A percentile compares a stretch with the other conserved stretches of the same genome.
Evolutionary conservation across 257 asterid genomes (phyloP).

Genomic region (Vinca minor): DNA sequence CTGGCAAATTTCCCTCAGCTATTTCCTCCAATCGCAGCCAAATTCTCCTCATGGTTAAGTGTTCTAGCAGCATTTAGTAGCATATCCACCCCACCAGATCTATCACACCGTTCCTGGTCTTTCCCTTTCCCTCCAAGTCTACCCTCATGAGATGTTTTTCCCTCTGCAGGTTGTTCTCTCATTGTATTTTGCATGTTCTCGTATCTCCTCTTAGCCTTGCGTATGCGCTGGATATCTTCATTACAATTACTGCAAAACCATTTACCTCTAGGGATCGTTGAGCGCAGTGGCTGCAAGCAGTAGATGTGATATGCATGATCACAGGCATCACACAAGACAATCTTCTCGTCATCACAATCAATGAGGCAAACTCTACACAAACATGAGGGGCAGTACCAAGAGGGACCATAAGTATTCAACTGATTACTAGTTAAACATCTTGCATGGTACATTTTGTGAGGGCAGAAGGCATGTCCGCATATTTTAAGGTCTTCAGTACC

Average conservation of each 20-base stretch:
- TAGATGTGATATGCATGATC: slow-evolving; percentile 80
- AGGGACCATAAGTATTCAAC: slow-evolving; percentile 42
- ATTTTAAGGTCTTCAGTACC: slow-evolving; percentile 37
- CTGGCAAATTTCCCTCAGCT: slow-evolving; percentile 1
- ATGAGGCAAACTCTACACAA: slow-evolving; percentile 65
- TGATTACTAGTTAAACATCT: slow-evolving; percentile 62
- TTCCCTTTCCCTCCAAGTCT: slow-evolving; percentile 11
- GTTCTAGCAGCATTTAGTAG: slow-evolving; percentile 73
- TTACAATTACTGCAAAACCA: slow-evolving; percentile 74
- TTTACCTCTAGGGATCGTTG: slow-evolving; percentile 49
- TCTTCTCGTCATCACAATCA: slow-evolving; percentile 70
- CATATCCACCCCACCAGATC: slow-evolving; percentile 81
- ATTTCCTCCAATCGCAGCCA: slow-evolving; percentile 30
- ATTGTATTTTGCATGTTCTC: slow-evolving; percentile 28
- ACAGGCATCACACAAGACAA: slow-evolving; percentile 82
- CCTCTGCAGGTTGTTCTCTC: slow-evolving; percentile 31
- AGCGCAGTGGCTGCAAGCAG: slow-evolving; percentile 67
- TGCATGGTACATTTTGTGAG: slow-evolving; percentile 71
- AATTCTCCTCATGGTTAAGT: slow-evolving; percentile 54
- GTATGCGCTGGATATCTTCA: slow-evolving; percentile 39
- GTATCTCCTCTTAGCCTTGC: slow-evolving; percentile 37
- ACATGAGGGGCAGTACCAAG: slow-evolving; percentile 95
- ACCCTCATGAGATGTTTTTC: slow-evolving; percentile 12
- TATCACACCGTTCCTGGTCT: slow-evolving; percentile 28
- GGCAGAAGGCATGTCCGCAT: slow-evolving; percentile 71